Conservation (phyloP, 2,329 filamentous ascomycete species). For the Xylariaceae sp. region DNA sequence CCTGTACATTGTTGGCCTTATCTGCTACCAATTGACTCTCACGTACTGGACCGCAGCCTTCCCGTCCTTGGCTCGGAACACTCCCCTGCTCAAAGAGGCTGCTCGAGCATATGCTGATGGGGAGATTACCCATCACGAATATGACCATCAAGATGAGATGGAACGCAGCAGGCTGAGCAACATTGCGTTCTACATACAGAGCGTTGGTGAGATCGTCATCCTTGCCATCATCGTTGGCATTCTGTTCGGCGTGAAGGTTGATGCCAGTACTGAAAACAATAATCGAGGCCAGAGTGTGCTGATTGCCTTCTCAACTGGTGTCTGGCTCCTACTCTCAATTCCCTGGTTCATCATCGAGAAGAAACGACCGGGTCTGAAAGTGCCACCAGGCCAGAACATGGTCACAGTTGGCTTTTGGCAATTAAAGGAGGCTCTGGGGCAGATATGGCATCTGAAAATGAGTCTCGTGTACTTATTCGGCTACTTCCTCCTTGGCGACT, state of each 20-base stretch:
- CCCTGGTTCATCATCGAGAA: constrained; percentile 67
- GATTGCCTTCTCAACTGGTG: constrained; percentile 60
- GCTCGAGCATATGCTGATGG: constrained; percentile 34
- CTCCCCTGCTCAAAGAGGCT: constrained; percentile 31
- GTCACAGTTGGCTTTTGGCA: constrained; percentile 60
- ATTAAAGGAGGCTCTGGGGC: constrained; percentile 50
- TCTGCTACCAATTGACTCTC: constrained; percentile 63
- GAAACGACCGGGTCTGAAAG: constrained; percentile 51
- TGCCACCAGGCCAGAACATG: constrained; percentile 40
- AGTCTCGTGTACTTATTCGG: constrained; percentile 62
- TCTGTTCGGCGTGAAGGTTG: constrained; percentile 57
- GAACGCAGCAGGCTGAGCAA: constrained; percentile 63
- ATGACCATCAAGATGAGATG: constrained; percentile 58
- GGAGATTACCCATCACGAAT: constrained; percentile 53
- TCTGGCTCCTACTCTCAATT: constrained; percentile 60
- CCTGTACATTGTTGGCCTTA: constrained; percentile 63
- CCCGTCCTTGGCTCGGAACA: constrained; percentile 36
- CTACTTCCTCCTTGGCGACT: constrained; percentile 68
- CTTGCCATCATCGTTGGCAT: constrained; percentile 62
- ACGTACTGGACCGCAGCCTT: constrained; percentile 66
- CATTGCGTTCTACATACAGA: constrained; percentile 61
- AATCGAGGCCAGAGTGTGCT: constrained; percentile 64
- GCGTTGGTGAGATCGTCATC: constrained; percentile 57
- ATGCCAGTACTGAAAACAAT: constrained; percentile 56
- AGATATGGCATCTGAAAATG: constrained; percentile 64